Conservation (phyloP, 768 basidiomycete species). For the Leucosporidium yakuticum region DNA sequence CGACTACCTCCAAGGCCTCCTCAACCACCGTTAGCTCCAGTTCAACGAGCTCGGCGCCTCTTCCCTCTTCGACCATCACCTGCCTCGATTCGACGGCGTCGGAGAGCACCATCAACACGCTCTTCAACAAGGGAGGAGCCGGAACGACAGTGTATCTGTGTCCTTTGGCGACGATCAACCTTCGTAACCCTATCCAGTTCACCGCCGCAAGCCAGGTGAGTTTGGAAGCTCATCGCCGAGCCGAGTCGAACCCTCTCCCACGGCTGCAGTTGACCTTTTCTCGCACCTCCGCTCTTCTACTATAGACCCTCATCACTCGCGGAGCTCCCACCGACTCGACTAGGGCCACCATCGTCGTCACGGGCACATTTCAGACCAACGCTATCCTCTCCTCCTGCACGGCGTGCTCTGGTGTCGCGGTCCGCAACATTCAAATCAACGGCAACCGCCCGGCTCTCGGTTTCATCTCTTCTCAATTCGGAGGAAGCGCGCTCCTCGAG, state of each 20-base stretch:
- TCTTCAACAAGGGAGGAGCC: conserved; percentile 24
- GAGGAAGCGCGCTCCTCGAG: conserved; percentile 27
- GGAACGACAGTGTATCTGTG: conserved; percentile 35
- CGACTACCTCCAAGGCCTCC: too few relatives aligned
- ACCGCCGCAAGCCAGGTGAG: conserved; percentile 33
- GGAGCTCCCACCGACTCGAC: conserved; percentile 31
- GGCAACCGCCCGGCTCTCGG: conserved; percentile 18
- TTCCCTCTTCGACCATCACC: too few relatives aligned
- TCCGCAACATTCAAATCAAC: conserved; percentile 32
- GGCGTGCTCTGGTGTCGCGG: conserved; percentile 12
- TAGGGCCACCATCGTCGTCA: conserved; percentile 35
- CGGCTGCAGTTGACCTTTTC: too few relatives aligned
- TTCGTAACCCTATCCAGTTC: conserved; percentile 33
- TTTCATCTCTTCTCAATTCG: neutral
- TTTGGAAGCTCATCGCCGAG: neutral
- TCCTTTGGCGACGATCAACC: conserved; percentile 27
- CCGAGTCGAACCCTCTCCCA: too few relatives aligned
- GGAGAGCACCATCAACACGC: too few relatives aligned
- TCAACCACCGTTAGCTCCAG: too few relatives aligned
- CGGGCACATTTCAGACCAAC: conserved; percentile 29
- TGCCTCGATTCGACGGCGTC: too few relatives aligned
- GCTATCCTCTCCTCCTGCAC: conserved; percentile 34
- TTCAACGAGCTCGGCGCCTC: too few relatives aligned
- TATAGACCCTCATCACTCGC: neutral
- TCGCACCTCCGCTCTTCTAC: too few relatives aligned